phyloP scores from a whole-genome alignment of 2,329 filamentous ascomycete species.

The Stenocarpella maydis region DNA sequence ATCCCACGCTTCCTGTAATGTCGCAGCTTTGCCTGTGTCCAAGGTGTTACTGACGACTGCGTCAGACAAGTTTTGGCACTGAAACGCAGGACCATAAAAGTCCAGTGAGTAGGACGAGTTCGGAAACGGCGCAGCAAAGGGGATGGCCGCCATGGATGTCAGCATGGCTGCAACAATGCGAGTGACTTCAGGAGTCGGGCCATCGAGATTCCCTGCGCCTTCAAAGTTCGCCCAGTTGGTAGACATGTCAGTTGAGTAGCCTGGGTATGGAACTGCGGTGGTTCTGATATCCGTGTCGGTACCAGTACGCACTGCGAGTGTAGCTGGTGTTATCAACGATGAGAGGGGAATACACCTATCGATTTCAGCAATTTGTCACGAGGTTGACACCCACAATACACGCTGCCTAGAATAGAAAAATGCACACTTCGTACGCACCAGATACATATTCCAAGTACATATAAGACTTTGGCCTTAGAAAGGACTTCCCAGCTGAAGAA shows the following conservation, averaged over 20 bases:
- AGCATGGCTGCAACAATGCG: neutral
- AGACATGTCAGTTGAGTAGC: neutral
- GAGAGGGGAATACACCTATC: neutral
- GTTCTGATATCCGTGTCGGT: neutral
- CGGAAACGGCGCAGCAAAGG: neutral
- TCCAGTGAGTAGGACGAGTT: neutral
- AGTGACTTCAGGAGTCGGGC: neutral
- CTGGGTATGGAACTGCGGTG: neutral
- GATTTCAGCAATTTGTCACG: neutral
- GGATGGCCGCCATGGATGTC: neutral
- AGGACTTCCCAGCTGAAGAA: constrained; percentile 1
- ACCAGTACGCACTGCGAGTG: neutral
- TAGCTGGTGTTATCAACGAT: neutral
- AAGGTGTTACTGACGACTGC: neutral
- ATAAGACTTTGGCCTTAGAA: neutral
- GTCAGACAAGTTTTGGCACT: neutral
- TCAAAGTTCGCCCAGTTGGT: neutral
- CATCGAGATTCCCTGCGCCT: neutral
- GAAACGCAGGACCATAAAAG: neutral
- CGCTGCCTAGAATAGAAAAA: neutral
- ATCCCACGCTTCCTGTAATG: neutral
- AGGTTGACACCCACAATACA: too few species aligned
- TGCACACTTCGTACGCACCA: neutral
- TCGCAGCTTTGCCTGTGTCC: neutral
- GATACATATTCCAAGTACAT: neutral